These are phyloP conservation scores for Aureoboletus auriporus DNA, from an alignment of 768 basidiomycete species.

Conservation along the genomic window DNA sequence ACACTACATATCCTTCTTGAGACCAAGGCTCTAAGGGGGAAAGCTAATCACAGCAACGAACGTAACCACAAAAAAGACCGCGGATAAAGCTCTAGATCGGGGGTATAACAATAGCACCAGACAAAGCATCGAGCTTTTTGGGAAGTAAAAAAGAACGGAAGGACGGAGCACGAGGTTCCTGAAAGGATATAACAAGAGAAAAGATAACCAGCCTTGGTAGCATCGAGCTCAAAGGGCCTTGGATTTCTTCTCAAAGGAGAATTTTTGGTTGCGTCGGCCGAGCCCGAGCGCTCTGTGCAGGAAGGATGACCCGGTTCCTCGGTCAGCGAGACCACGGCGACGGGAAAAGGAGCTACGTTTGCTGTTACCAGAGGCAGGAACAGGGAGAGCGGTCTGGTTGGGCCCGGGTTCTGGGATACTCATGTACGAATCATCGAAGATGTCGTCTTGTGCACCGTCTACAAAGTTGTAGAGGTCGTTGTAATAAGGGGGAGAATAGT, in stretches of 20 bases:
- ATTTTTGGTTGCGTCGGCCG: conserved; percentile 11
- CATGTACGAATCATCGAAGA: conserved; percentile 58
- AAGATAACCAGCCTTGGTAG: neutral
- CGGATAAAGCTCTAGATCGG: no score
- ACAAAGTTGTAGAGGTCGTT: conserved; percentile 65
- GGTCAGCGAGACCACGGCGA: conserved; percentile 4
- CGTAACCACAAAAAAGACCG: no score
- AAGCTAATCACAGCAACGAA: no score
- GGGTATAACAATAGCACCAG: no score
- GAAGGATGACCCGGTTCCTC: neutral
- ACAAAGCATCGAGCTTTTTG: no score
- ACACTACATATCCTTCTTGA: no score
- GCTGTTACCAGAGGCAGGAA: neutral
- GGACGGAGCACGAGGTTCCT: no score
- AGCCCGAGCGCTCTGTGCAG: conserved; percentile 2
- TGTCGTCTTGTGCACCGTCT: conserved; percentile 72
- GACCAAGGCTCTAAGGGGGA: no score
- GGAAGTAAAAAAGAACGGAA: no score
- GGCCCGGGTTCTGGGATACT: conserved; percentile 44
- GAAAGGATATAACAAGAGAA: no score
- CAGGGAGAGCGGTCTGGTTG: conserved; percentile 23
- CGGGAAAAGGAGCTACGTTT: conserved; percentile 7
- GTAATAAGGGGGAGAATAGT: conserved; percentile 61
- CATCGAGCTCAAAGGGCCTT: conserved; percentile 9
- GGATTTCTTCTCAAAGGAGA: neutral